These are phyloP conservation scores for Aphanomyces cochlioides DNA, from an alignment of 352 stramenopile genomes.

Conservation along the genomic window DNA sequence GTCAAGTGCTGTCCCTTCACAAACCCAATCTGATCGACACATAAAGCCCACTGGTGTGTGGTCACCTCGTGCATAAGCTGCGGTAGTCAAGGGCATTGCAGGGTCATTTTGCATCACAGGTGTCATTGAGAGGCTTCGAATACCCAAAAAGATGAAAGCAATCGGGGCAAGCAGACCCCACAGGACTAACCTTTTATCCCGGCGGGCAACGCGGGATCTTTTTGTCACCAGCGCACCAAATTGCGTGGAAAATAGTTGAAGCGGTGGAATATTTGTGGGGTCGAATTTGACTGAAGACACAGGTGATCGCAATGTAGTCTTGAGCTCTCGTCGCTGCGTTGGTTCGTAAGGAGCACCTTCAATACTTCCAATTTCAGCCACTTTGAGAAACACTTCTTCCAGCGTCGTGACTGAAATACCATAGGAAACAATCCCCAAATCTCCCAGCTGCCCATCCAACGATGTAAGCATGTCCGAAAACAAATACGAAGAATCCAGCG, in stretches of 20 bases:
- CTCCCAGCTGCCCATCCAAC: conserved; percentile 45
- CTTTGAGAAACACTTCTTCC: conserved; percentile 89
- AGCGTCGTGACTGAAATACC: conserved; percentile 88
- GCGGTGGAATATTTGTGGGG: background rate
- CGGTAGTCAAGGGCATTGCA: conserved; percentile 39
- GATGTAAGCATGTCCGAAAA: conserved; percentile 62
- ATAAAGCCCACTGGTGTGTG: conserved; percentile 45
- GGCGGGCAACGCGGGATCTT: conserved; percentile 44
- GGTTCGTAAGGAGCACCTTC: conserved; percentile 35
- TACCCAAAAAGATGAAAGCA: conserved; percentile 55
- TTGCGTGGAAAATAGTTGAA: conserved; percentile 38
- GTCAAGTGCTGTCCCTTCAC: background rate
- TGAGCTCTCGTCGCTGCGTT: background rate
- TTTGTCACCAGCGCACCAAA: conserved; percentile 58
- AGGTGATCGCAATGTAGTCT: background rate
- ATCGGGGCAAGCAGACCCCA: conserved; percentile 67
- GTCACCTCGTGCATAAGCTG: conserved; percentile 33
- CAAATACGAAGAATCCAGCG: conserved; percentile 40
- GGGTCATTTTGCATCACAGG: conserved; percentile 47
- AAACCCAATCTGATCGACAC: conserved; percentile 33
- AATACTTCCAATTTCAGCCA: conserved; percentile 51
- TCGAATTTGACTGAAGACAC: background rate
- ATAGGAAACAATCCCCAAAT: conserved; percentile 47
- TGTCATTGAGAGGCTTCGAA: conserved; percentile 53
- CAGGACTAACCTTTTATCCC: conserved; percentile 62